Percentiles rank a stretch among this genome's conserved stretches.
phyloP scores from a whole-genome alignment of 768 basidiomycete genomes.

The Tulasnella sp. region DNA sequence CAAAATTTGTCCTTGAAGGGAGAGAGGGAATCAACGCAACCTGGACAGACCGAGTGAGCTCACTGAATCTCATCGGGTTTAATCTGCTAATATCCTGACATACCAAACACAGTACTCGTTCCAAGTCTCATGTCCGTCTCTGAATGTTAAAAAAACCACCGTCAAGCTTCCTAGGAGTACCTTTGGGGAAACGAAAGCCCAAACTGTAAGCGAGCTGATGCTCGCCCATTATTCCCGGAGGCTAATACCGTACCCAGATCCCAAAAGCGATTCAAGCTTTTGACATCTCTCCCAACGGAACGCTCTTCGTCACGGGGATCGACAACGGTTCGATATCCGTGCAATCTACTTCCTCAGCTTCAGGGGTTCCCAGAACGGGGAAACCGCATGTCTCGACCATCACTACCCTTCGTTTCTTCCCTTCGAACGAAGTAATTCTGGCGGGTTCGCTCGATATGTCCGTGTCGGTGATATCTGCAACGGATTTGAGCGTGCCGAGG shows the following conservation, averaged over 20 bases:
- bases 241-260: neutral
- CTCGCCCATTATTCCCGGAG: neutral
- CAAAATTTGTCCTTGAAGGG: constrained; percentile 25
- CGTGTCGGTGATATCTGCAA: constrained; percentile 50
- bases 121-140: constrained; percentile 34
- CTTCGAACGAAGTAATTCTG: constrained; percentile 59
- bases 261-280: constrained; percentile 42
- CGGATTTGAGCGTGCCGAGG: constrained; percentile 40
- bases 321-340: constrained; percentile 47
- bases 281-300: constrained; percentile 46
- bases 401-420: constrained; percentile 53
- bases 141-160: constrained; percentile 20
- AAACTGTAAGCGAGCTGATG: neutral
- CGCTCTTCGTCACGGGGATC: constrained; percentile 49
- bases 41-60: neutral
- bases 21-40: constrained; percentile 33
- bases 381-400: constrained; percentile 41
- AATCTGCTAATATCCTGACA: neutral
- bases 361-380: constrained; percentile 23
- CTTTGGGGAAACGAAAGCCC: neutral
- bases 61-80: neutral
- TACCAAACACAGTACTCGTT: constrained; percentile 26
- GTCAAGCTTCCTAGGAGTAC: constrained; percentile 2
- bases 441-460: constrained; percentile 58
- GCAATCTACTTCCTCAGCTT: constrained; percentile 28